Base-by-base conservation (phyloP, 2,329 filamentous ascomycete species). In the Penicillium vulpinum region DNA sequence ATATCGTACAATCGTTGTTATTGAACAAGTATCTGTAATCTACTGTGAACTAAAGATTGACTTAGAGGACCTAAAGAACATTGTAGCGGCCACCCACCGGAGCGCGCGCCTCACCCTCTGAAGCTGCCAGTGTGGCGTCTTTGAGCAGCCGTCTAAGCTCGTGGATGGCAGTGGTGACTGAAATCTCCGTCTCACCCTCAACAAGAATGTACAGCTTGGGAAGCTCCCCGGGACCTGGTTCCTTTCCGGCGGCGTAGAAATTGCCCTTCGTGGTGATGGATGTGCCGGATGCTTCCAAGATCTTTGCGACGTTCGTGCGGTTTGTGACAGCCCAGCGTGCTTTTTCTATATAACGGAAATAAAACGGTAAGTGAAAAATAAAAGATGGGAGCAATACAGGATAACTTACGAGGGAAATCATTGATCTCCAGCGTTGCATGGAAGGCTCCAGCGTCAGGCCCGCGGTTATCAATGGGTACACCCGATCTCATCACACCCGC, bases 381-480 rank as follows among this genome's bases (percentile, higher is more conserved):
- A 39, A 31, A 18, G 8, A 48, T 46, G 49, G 35, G n/a, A 46
- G 45, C 15, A 31, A 38, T 2, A 44, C 15, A 18, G 45, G 11
- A 8, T 50, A 63, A 77, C 79, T 76, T 78, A 81, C 79, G 94
- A 33, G 94, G 94, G 76, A 97, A 97, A 77, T 99, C 94, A 76
- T 99, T 99, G 84, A 99, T 99, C 76, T 97, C 94, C 60, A 99
- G 82, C 4, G 93, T 97, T 16, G 94, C 92, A 74, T 99, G 94
- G 83, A 92, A 99, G 0, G 92, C 92, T 50, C 94, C 94, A 3
- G 94, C 94, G 74, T 99, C 94, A 0, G 94, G 94, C 1, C 94
- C 94, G 76, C 97, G 97, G 79, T 99, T 99, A 79, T 99, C 94
- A 71, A 97, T 95, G 8, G 94, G 92, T 60, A 96, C 92, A 15